Evolutionary conservation across 176 grass and related monocot genomes (phyloP).

Genomic region (Poa annua): DNA sequence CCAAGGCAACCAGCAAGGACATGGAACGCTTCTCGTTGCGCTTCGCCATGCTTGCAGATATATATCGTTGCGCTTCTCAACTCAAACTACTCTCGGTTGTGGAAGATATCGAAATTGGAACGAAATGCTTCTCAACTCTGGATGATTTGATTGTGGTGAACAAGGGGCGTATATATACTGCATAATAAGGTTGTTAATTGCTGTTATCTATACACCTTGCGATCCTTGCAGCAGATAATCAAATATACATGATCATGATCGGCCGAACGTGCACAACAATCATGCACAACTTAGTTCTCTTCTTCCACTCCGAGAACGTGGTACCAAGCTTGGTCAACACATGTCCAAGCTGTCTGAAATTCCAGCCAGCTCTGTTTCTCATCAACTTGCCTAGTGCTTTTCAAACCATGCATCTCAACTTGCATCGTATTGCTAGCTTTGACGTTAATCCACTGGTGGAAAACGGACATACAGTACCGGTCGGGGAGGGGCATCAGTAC

Average conservation of each 20-base stretch:
- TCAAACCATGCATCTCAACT: no score
- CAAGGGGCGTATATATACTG: background rate
- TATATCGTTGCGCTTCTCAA: background rate
- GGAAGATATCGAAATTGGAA: background rate
- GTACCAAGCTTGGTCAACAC: background rate
- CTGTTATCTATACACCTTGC: background rate
- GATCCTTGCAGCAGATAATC: background rate
- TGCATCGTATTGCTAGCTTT: no score
- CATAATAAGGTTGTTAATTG: background rate
- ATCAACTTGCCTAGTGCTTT: no score
- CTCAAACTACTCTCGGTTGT: background rate
- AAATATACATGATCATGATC: background rate
- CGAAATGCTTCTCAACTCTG: background rate
- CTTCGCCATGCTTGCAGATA: background rate
- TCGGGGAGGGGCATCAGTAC: no score
- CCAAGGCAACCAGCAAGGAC: background rate
- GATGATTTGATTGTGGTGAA: background rate
- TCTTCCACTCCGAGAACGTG: background rate
- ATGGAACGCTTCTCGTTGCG: background rate
- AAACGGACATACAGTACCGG: no score
- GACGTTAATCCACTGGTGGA: no score
- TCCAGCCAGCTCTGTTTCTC: background rate
- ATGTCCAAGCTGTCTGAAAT: background rate
- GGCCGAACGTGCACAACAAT: background rate
- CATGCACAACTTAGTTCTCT: background rate